Percentiles rank a stretch among this genome's conserved stretches.
Conservation (phyloP, 352 stramenopile species). For the Globisporangium splendens region DNA sequence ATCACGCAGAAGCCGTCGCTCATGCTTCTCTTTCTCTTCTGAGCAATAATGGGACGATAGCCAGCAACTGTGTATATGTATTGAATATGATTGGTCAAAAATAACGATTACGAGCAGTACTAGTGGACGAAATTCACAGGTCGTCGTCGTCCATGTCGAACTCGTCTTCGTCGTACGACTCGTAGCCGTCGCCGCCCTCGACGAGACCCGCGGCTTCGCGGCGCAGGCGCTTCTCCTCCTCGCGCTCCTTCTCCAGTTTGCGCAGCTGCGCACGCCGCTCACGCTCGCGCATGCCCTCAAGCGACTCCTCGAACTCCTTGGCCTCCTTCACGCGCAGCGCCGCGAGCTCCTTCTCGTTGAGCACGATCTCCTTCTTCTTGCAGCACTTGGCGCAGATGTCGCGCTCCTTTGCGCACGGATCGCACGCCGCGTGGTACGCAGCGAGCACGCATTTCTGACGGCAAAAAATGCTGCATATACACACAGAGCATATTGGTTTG, state of each 20-base stretch:
- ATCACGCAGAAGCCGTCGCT: constrained; percentile 41
- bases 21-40: constrained; percentile 7
- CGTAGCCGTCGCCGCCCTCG: constrained; percentile 29
- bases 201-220: constrained; percentile 23
- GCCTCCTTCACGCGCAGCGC: constrained; percentile 40
- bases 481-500: constrained; percentile 1
- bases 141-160: constrained; percentile 24
- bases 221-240: constrained; percentile 27
- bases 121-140: neutral
- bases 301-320: constrained; percentile 44
- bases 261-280: constrained; percentile 70
- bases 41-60: no score
- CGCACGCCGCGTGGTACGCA: constrained; percentile 94
- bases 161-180: constrained; percentile 49
- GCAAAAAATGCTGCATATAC: constrained; percentile 83
- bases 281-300: constrained; percentile 73
- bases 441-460: constrained; percentile 89
- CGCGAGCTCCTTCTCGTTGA: constrained; percentile 50
- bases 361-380: constrained; percentile 59
- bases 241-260: constrained; percentile 54
- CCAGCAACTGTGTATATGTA: constrained; percentile 6
- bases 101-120: neutral
- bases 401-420: constrained; percentile 85
- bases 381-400: constrained; percentile 90
- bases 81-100: constrained; percentile 25